Percentiles rank a stretch among this genome's conserved stretches.
phyloP scores from a whole-genome alignment of 2,329 filamentous ascomycete genomes.

The Penicillium hordei region DNA sequence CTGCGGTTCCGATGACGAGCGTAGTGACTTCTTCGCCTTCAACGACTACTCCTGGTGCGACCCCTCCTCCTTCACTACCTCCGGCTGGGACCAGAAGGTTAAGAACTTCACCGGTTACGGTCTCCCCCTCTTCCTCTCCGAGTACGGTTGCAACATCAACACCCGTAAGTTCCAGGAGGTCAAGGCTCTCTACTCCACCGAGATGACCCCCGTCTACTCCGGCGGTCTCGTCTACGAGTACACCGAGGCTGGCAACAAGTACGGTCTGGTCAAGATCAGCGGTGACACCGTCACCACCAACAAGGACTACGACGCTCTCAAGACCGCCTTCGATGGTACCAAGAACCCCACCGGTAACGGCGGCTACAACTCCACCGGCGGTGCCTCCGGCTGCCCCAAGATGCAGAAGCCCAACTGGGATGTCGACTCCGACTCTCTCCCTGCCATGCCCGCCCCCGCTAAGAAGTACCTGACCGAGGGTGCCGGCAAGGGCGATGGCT shows the following conservation, averaged over 20 bases:
- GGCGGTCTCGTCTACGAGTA: constrained; percentile 97
- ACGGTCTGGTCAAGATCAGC: constrained; percentile 71
- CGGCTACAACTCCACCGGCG: constrained; percentile 57
- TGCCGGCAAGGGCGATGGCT: constrained; percentile 58
- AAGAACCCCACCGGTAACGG: constrained; percentile 57
- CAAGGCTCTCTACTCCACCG: constrained; percentile 69
- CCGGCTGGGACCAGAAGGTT: constrained; percentile 87
- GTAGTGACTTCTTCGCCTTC: constrained; percentile 86
- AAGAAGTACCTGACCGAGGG: constrained; percentile 58
- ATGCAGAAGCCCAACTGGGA: constrained; percentile 57
- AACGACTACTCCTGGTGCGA: constrained; percentile 81
- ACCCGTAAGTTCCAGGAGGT: constrained; percentile 80
- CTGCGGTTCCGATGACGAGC: constrained; percentile 79
- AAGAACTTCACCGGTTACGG: constrained; percentile 83
- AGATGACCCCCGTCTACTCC: constrained; percentile 91
- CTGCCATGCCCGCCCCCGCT: constrained; percentile 57
- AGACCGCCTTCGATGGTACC: constrained; percentile 52
- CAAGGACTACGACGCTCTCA: constrained; percentile 62
- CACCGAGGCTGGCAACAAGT: constrained; percentile 77
- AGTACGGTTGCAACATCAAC: constrained; percentile 87
- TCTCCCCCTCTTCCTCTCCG: constrained; percentile 88
- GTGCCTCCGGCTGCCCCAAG: constrained; percentile 55
- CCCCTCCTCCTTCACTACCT: constrained; percentile 69
- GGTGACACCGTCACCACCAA: constrained; percentile 57
- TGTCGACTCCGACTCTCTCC: constrained; percentile 54